Conservation (phyloP, 179 eudicot species). For the Amaranthus tricolor region DNA sequence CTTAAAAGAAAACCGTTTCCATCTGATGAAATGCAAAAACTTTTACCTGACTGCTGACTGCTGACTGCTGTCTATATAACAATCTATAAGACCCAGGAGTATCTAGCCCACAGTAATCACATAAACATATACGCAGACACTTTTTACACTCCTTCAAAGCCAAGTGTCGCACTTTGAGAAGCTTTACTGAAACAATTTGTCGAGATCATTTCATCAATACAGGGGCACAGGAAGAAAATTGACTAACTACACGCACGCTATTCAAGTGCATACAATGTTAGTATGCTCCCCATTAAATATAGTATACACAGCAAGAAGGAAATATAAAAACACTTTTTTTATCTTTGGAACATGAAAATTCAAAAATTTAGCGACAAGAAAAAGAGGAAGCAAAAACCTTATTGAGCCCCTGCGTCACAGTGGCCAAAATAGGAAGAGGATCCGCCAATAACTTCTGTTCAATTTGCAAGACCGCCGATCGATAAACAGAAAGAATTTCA, state of each 20-base stretch:
- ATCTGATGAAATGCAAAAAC: background rate
- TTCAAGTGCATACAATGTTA: too few species aligned
- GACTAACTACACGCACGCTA: too few species aligned
- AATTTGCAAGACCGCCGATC: conserved; percentile 84
- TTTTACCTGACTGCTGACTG: background rate
- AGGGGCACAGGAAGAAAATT: background rate
- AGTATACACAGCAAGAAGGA: too few species aligned
- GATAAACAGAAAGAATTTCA: conserved; percentile 84
- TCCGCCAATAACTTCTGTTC: conserved; percentile 96
- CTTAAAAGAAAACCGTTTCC: background rate
- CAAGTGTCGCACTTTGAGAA: background rate
- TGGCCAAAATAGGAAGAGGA: conserved; percentile 74
- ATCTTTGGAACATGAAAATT: background rate
- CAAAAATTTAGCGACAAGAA: background rate
- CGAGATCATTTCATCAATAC: background rate
- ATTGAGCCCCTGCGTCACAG: conserved; percentile 88
- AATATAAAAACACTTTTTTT: background rate
- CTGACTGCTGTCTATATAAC: background rate
- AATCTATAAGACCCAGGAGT: background rate
- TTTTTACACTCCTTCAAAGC: background rate
- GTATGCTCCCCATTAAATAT: too few species aligned
- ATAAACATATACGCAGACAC: background rate
- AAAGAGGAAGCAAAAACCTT: conserved; percentile 48
- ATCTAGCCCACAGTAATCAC: background rate
- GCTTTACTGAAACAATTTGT: background rate